Percentiles rank a stretch among this genome's conserved stretches.
Evolutionary conservation across 805 yeast species (phyloP).

Genomic region (Ogataea chonburiensis): DNA sequence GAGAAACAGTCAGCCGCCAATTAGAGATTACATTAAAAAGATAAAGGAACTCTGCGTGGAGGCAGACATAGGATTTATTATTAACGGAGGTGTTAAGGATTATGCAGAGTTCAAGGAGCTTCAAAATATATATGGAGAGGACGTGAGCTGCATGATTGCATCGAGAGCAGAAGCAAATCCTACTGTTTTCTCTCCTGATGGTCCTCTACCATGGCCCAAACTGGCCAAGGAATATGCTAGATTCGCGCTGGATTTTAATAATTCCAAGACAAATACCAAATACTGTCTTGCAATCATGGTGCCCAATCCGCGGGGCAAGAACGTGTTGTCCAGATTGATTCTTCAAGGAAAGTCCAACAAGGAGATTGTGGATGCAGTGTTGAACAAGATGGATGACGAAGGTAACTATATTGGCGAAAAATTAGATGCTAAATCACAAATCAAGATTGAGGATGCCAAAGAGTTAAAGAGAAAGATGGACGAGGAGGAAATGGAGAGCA

Average conservation of each 20-base stretch:
- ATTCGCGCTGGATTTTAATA: conserved; percentile 55
- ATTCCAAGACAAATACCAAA: conserved; percentile 72
- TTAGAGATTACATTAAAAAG: conserved; percentile 63
- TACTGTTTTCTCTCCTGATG: conserved; percentile 56
- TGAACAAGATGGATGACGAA: conserved; percentile 36
- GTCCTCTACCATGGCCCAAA: conserved; percentile 52
- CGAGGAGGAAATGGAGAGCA: conserved; percentile 7
- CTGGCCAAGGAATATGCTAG: conserved; percentile 55
- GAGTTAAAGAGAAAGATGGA: conserved; percentile 7
- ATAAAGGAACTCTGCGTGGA: conserved; percentile 61
- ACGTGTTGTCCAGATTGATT: conserved; percentile 53
- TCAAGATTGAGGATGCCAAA: conserved; percentile 2
- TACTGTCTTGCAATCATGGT: conserved; percentile 74
- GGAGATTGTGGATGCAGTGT: conserved; percentile 41
- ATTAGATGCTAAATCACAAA: conserved; percentile 7
- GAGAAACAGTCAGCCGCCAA: conserved; percentile 84
- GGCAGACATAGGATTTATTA: conserved; percentile 66
- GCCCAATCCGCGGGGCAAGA: conserved; percentile 43
- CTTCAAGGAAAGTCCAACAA: conserved; percentile 55
- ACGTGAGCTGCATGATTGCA: conserved; percentile 93
- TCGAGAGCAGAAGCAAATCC: conserved; percentile 87
- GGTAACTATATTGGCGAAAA: conserved; percentile 28
- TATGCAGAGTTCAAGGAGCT: conserved; percentile 53
- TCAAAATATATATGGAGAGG: conserved; percentile 51
- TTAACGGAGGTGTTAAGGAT: conserved; percentile 74